Evolutionary conservation across 2,329 filamentous ascomycete species (phyloP), one percentile per base, ranked within the genome.

Genomic region (Elsinoe fawcettii): DNA sequence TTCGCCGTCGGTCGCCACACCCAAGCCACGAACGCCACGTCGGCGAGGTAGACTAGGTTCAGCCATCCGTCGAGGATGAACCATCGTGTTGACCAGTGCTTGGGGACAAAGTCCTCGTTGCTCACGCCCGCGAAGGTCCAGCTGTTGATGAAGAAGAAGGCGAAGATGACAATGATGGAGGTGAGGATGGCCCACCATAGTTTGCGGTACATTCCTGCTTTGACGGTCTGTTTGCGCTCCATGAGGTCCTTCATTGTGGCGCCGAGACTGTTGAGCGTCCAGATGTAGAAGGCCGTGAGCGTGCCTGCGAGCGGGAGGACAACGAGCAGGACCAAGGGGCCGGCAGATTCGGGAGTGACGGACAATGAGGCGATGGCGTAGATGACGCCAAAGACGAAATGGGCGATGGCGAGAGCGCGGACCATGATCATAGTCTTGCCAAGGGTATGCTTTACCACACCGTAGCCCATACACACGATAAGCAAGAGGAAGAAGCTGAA

Each of bases 381-480:
- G 37, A 96, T 86, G 60, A 97, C 82, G 20, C 92, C 93, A 66
- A 99, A 99, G 55, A 95, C 77, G 67, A 99, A 99, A 73, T 99
- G 93, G 2, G 86, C 88, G 61, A 91, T 86, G 14, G 93, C 93
- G 16, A 99, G 82, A 75, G 87, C 88, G 59, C 93, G 88, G 43
- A 96, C 91, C 66, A 88, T 92, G 63, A 92, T 83, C 93, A 99
- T 99, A 11, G 90, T 91, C 66, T 86, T 88, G 58, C 93, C 93
- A 3, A 99, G 80, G 1, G 87, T 90, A 2, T 86, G 88, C 74
- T 97, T 97, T 63, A 99, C 95, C 22, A 99, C 95, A 65, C 93
- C 93, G 66, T 99, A 99, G 30, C 93, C 93, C 93, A 99, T 99
- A 72, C 93, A 99, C 30, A 99, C 93, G 64, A 99, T 97, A 55